These are phyloP conservation scores for Entrophospora sp. DNA, from an alignment of 192 early-diverging fungal species.

Conservation along the genomic window DNA sequence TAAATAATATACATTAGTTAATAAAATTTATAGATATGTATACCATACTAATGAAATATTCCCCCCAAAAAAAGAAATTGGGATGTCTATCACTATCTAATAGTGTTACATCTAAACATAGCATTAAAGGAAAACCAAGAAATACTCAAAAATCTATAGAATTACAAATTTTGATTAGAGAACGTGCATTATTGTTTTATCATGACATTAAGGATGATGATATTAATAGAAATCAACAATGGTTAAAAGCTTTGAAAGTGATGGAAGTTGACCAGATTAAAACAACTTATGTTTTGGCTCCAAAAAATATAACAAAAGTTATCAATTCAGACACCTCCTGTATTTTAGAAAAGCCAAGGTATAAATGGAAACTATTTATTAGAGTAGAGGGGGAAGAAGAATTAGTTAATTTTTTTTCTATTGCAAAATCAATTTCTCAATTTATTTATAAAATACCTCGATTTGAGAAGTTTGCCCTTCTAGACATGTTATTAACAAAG, in stretches of 20 bases:
- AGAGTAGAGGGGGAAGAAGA: slow-evolving; percentile 9
- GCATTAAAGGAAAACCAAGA: slow-evolving; percentile 38
- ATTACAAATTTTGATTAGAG: slow-evolving; percentile 55
- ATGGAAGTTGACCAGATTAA: slow-evolving; percentile 57
- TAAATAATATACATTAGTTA: background rate
- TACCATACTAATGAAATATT: background rate
- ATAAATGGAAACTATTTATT: slow-evolving; percentile 61
- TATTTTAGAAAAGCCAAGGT: slow-evolving; percentile 58
- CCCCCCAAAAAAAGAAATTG: slow-evolving; percentile 24
- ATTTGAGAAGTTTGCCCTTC: background rate
- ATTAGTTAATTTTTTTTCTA: background rate
- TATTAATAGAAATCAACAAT: slow-evolving; percentile 41
- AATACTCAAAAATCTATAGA: slow-evolving; percentile 35
- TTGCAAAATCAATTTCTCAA: background rate
- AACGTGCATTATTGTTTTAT: slow-evolving; percentile 70
- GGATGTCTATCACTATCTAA: slow-evolving; percentile 59
- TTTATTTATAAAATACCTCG: background rate
- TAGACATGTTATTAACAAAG: background rate
- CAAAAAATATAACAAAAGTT: slow-evolving; percentile 29
- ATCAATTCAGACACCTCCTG: slow-evolving; percentile 62
- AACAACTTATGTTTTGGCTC: slow-evolving; percentile 33
- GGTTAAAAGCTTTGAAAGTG: slow-evolving; percentile 57
- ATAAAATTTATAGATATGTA: background rate
- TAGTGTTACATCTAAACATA: slow-evolving; percentile 48
- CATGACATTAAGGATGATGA: slow-evolving; percentile 47